Evolutionary conservation across 2,329 filamentous ascomycete genomes (phyloP), one percentile per base, ranked within the genome.

Genomic region (Ilyonectria destructans): DNA sequence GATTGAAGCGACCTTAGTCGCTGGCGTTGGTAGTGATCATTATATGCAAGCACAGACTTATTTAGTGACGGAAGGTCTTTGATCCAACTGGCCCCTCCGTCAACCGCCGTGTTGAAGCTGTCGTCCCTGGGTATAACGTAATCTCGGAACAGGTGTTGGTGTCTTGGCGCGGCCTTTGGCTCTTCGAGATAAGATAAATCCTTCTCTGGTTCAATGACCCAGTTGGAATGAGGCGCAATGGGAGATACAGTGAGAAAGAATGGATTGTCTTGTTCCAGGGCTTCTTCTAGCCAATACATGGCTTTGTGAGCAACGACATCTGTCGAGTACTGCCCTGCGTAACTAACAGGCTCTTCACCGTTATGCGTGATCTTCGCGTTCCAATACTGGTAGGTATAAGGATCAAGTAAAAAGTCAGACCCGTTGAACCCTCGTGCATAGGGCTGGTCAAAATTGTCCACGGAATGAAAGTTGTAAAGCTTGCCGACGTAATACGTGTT

Each of bases 401-500:
- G 66, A 12, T 68, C 66, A 12, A 68, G 45, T 6, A 68, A 31
- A 23, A 68, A 68, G 46, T 68, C 62, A 6, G 59, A 62, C 19
- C 59, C 59, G 6, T 48, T 62, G 10, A 58, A 64, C 2, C 63
- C 63, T 35, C 31, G 37, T 3, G 51, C 49, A 17, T 37, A 49
- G 2, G 55, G 65, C 1, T 26, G 80, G 73, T 90, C 80, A 77
- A 91, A 93, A 67, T 91, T 93, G 1, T 83, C 75, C 2, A 87
- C 82, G 0, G 82, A 86, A 61, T 92, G 90, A 0, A 85, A 83
- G 72, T 93, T 93, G 81, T 91, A 90, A 12, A 92, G 82, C 75
- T 94, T 94, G 23, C 90, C 91, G 0, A 87, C 88, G 73, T 93
- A 93, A 76, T 91, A 93, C 0, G 91, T 93, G 73, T 89, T 88